Conservation (phyloP, 495 filamentous ascomycete species). For the Aspergillus nanangensis region DNA sequence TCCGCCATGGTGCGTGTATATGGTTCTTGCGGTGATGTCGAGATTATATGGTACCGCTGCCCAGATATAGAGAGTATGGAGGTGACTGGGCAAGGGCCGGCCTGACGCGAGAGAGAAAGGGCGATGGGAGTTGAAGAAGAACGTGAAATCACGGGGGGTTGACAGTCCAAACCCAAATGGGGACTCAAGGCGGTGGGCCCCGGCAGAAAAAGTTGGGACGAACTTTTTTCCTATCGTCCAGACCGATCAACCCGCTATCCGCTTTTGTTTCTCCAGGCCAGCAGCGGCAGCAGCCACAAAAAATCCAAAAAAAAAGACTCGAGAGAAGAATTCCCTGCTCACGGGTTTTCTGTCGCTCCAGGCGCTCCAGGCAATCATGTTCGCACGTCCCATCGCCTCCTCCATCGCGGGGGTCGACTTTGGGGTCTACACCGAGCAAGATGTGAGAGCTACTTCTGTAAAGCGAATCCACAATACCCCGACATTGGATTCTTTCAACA, state of each 20-base stretch:
- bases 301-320: neutral
- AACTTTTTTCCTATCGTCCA: slow-evolving; percentile 20
- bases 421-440: slow-evolving; percentile 69
- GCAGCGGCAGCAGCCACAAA: slow-evolving; percentile 9
- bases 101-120: neutral
- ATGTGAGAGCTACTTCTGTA: slow-evolving; percentile 85
- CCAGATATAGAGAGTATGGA: neutral
- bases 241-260: slow-evolving; percentile 12
- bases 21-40: slow-evolving; percentile 14
- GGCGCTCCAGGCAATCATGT: slow-evolving; percentile 48
- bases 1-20: slow-evolving; percentile 45
- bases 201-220: slow-evolving; percentile 23
- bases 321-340: slow-evolving; percentile 23
- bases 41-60: slow-evolving; percentile 1
- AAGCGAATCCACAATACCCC: slow-evolving; percentile 84
- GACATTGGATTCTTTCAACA: slow-evolving; percentile 84
- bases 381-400: slow-evolving; percentile 83
- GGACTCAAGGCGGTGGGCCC: slow-evolving; percentile 13
- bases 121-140: neutral
- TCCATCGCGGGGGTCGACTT: slow-evolving; percentile 86
- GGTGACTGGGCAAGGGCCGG: neutral
- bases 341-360: slow-evolving; percentile 38
- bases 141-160: slow-evolving; percentile 6
- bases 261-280: slow-evolving; percentile 15
- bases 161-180: slow-evolving; percentile 5